Evolutionary conservation across 495 filamentous ascomycete genomes (phyloP), one percentile per base, ranked within the genome.

Genomic region (Penicillium salamii): DNA sequence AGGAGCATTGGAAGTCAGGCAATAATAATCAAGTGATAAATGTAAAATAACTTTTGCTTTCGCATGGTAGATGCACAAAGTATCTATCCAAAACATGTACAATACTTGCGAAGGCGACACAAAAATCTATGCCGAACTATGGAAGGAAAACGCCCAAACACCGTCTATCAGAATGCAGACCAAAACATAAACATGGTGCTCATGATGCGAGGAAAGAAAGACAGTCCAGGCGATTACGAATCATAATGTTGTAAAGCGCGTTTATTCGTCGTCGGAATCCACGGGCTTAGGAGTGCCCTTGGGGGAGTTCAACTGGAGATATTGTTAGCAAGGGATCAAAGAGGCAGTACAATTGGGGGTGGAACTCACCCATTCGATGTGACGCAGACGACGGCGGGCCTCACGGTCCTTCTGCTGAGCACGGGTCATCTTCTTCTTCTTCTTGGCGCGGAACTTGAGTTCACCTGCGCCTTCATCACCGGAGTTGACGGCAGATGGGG

Each of bases 351-450:
- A 24, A 46, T 17, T 26, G 12, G 14, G 40, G 42, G 32, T 28
- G 55, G 87, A 71, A 58, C 51, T 52, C 21, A 55, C 54, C 91
- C 95, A 98, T 69, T 97, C 92, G 54, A 98, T 91, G 68, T 97
- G 89, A 65, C 93, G 87, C 70, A 98, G 74, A 64, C 92, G 77
- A 49, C 92, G 80, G 53, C 93, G 78, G 21, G 85, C 85, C 68
- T 98, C 95, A 3, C 87, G 78, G 56, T 98, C 93, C 79, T 98
- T 98, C 60, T 90, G 52, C 72, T 98, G 91, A 67, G 87, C 89
- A 72, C 92, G 86, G 41, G 93, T 98, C 82, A 95, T 78, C 89
- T 98, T 98, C 85, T 92, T 96, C 87, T 96, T 97, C 79, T 89
- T 89, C 78, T 91, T 90, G 3, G 90, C 80, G 66, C 84, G 86